These are phyloP conservation scores for Coemansia asiatica DNA, from an alignment of 192 early-diverging fungal species.

Conservation along the genomic window DNA sequence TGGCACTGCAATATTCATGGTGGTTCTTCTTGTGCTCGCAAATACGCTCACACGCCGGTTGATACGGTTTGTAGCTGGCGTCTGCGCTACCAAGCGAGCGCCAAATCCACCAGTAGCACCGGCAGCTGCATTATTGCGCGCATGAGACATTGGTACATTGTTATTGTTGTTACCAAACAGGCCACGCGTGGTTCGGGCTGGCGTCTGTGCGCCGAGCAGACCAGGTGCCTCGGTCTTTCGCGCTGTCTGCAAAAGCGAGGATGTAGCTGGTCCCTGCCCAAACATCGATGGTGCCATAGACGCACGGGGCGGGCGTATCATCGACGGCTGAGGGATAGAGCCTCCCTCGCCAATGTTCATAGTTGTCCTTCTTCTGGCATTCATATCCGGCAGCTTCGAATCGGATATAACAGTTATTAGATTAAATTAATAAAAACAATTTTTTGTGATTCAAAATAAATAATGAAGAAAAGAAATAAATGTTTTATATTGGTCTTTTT, in stretches of 20 bases:
- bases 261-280: conserved; percentile 22
- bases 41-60: conserved; percentile 56
- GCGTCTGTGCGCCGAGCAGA: conserved; percentile 37
- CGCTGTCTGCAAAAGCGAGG: conserved; percentile 28
- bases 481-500: background rate
- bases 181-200: conserved; percentile 23
- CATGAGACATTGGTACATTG: conserved; percentile 46
- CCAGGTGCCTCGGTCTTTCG: conserved; percentile 35
- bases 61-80: conserved; percentile 43
- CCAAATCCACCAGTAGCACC: conserved; percentile 1
- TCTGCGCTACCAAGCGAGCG: conserved; percentile 28
- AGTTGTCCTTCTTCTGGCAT: conserved; percentile 49
- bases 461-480: conserved; percentile 4
- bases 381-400: conserved; percentile 9
- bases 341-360: conserved; percentile 55
- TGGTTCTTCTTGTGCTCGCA: conserved; percentile 46
- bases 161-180: conserved; percentile 17
- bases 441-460: background rate
- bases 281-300: conserved; percentile 55
- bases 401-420: background rate
- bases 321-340: conserved; percentile 51
- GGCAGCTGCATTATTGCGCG: conserved; percentile 27
- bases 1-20: conserved; percentile 30
- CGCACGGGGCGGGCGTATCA: conserved; percentile 45
- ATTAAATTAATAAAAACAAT: background rate